These are phyloP conservation scores for Aspergillus haitiensis DNA, from an alignment of 495 filamentous ascomycete species.

Conservation along the genomic window DNA sequence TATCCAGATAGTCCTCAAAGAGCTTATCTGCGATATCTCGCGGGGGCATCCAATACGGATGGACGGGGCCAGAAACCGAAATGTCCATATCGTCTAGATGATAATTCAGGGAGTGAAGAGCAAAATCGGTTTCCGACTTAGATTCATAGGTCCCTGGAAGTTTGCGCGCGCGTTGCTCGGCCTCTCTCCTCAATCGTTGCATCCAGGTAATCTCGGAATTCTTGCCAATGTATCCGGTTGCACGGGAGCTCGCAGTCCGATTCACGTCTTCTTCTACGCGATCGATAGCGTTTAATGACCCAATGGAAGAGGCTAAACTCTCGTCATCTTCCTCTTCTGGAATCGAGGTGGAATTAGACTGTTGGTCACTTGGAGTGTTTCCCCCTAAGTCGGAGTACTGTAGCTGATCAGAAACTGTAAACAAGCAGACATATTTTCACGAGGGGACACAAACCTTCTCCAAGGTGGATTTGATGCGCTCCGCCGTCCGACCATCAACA, in stretches of 20 bases:
- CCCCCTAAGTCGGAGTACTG: conserved; percentile 27
- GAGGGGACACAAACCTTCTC: conserved; percentile 39
- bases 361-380: conserved; percentile 31
- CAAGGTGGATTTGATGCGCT: conserved; percentile 40
- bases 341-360: conserved; percentile 28
- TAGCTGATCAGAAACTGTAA: background rate
- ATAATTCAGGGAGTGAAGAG: conserved; percentile 52
- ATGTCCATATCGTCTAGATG: conserved; percentile 60
- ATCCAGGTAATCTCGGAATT: conserved; percentile 67
- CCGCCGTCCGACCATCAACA: conserved; percentile 36
- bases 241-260: conserved; percentile 46
- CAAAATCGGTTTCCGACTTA: conserved; percentile 32
- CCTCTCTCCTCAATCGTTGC: conserved; percentile 46
- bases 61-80: conserved; percentile 46
- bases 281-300: conserved; percentile 62
- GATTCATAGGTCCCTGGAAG: conserved; percentile 36
- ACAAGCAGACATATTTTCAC: background rate
- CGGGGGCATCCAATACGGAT: conserved; percentile 57
- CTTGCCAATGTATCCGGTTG: conserved; percentile 65
- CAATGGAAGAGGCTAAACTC: conserved; percentile 52
- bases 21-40: conserved; percentile 53
- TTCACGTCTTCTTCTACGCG: conserved; percentile 62
- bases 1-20: conserved; percentile 57
- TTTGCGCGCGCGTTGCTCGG: conserved; percentile 36
- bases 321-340: conserved; percentile 38